phyloP scores from a whole-genome alignment of 805 yeast species.

The Danielia oregonensis region DNA sequence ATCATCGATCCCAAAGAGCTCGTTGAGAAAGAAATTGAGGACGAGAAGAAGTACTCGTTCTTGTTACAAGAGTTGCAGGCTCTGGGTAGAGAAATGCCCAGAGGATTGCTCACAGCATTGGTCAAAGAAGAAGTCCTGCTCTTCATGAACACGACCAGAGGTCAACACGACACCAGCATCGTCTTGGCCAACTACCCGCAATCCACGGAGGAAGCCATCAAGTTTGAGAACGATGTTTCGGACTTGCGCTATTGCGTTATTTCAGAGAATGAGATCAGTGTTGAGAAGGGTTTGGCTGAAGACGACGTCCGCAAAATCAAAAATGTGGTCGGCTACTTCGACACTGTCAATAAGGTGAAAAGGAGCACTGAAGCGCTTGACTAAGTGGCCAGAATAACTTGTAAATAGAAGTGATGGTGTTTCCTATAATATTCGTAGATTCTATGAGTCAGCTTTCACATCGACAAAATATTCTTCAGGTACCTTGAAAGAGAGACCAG shows the following conservation, averaged over 20 bases:
- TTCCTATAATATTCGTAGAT: background rate
- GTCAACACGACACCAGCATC: conserved; percentile 44
- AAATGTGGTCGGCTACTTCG: conserved; percentile 61
- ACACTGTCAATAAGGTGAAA: conserved; percentile 53
- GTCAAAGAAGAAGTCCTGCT: conserved; percentile 35
- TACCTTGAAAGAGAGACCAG: conserved; percentile 50
- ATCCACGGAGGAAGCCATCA: conserved; percentile 61
- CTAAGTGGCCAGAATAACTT: background rate
- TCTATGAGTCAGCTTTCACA: background rate
- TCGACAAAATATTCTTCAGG: conserved; percentile 66
- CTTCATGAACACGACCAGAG: conserved; percentile 32
- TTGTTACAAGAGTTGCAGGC: conserved; percentile 45
- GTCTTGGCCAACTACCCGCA: conserved; percentile 58
- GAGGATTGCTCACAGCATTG: conserved; percentile 50
- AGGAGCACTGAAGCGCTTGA: conserved; percentile 3
- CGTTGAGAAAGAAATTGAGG: conserved; percentile 42
- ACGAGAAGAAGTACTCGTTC: conserved; percentile 47
- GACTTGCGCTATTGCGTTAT: conserved; percentile 41
- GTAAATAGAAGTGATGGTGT: conserved; percentile 1
- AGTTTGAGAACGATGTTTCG: conserved; percentile 68
- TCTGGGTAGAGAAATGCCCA: conserved; percentile 28
- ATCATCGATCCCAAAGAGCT: conserved; percentile 51
- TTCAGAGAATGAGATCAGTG: conserved; percentile 27
- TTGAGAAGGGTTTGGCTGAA: conserved; percentile 13
- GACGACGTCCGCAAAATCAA: conserved; percentile 25